These are phyloP conservation scores for Dictyostelium brefeldianum DNA, from an alignment of 78 protist genomes.

Conservation along the genomic window DNA sequence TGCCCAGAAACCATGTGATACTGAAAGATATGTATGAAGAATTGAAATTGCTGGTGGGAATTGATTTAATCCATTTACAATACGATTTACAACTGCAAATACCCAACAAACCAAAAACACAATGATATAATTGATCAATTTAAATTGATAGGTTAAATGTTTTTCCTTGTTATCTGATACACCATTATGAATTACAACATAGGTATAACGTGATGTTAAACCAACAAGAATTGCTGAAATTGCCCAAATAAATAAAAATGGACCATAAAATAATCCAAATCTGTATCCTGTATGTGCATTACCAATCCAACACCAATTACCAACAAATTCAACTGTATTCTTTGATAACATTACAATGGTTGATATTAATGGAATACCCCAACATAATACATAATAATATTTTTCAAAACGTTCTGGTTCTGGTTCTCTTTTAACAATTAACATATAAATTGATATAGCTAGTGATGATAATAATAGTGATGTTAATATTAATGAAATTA, in stretches of 20 bases:
- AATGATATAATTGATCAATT: constrained; percentile 59
- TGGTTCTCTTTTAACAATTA: constrained; percentile 63
- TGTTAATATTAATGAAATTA: background rate
- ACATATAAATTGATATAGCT: constrained; percentile 53
- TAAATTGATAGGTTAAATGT: constrained; percentile 68
- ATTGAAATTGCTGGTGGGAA: constrained; percentile 5
- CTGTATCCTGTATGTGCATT: background rate
- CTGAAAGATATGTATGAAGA: constrained; percentile 46
- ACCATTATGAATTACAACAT: constrained; percentile 50
- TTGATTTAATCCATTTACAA: constrained; percentile 14
- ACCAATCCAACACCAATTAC: constrained; percentile 77
- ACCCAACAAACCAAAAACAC: constrained; percentile 69
- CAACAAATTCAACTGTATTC: constrained; percentile 40
- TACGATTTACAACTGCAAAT: constrained; percentile 63
- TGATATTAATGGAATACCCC: constrained; percentile 59
- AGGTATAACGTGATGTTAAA: constrained; percentile 44
- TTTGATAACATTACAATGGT: constrained; percentile 53
- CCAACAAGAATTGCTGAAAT: constrained; percentile 45
- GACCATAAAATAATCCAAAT: constrained; percentile 48
- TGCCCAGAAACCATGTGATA: constrained; percentile 66
- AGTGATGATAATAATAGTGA: background rate
- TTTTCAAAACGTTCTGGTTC: constrained; percentile 63
- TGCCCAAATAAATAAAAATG: constrained; percentile 45
- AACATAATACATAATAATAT: constrained; percentile 36
- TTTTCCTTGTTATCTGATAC: constrained; percentile 41